Base-by-base conservation (phyloP, 2,329 filamentous ascomycete species). In the Nigrospora osmanthi region DNA sequence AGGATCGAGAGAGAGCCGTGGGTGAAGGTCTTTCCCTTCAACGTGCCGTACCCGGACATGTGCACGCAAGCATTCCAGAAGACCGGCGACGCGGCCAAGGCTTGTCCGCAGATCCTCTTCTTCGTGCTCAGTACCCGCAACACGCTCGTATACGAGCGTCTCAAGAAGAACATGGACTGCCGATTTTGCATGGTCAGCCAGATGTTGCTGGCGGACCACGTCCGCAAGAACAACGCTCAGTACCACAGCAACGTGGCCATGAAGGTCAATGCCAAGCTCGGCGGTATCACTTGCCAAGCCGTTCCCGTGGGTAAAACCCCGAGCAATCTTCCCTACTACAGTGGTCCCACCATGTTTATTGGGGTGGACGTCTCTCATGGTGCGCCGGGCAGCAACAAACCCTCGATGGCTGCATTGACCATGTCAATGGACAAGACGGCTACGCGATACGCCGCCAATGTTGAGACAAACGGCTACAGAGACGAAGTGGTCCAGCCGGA, bases 201-300 rank as follows among this genome's bases (percentile, higher is more conserved):
- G 60, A 85, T 90, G 50, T 60, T 97, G n/a, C 83, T 89, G 52
- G 70, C 73, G 3, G 67, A 68, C 0, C 85, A 94, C 47, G 86
- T 91, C 1, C 56, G 68, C 34, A 85, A 84, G 60, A 79, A 78
- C 14, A 80, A 85, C 17, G 75, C 76, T 0, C 93, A 98, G 57
- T 97, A 97, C 65, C 85, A 87, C 57, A 93, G 87, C 1, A 98
- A 98, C 50, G 89, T 98, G 0, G 78, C 82, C 51, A 93, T 98
- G 88, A 98, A 98, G 70, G 81, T 98, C 52, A 97, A 98, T 56
- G 86, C 88, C 4, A 98, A 98, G 70, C 76, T 98, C 3, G 93
- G 93, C 13, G 93, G 93, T 6, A 76, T 80, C 0, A 96, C 89
- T 1, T 82, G 69, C 43, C 71, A 62, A 38, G 59, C 69, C 10